Evolutionary conservation across 352 stramenopile species (phyloP), one percentile per base, ranked within the genome.

Genomic region (Globisporangium canariense): DNA sequence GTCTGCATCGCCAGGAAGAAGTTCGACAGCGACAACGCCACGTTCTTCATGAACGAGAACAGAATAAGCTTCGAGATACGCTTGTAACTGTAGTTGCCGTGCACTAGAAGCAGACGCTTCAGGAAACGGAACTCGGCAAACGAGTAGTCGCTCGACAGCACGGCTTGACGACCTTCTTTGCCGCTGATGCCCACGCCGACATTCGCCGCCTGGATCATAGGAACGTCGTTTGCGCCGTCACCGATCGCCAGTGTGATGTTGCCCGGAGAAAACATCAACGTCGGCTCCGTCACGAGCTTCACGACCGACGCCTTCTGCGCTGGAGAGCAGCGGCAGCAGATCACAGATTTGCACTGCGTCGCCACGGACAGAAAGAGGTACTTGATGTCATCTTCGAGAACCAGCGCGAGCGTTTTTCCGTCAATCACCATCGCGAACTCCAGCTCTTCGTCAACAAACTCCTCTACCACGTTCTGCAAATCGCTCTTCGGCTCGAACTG

Each of bases 361-460:
- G 88, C 85, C 14, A 96, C 86, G 11, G 93, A 81, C 73, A 95
- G 67, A 54, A 96, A 95, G 4, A 95, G 69, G 46, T 96, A 95
- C 64, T 96, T 95, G 58, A 95, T 94, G 64, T 96, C 88, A 69
- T 95, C 83, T 60, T 94, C 86, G 36, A 96, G 71, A 36, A 94
- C 76, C 28, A 96, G 66, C 20, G 84, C 81, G 3, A 95, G 71
- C 14, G 88, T 95, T 62, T 91, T 93, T 10, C 88, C 88, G 62
- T 96, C 88, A 57, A 96, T 96, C n/a, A 96, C 88, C 86, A 96
- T 94, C 14, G 86, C 88, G 60, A 93, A 95, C 58, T 95, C 88
- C 20, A 96, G 55, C 9, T 94, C 82, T 28, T 94, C 86, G 20
- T 94, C 84, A 4, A 87, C 62, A 14, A 71, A 86, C 38, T 90